Evolutionary conservation across 2,329 filamentous ascomycete genomes (phyloP), one percentile per base, ranked within the genome.

Genomic region (Triangularia verruculosa): DNA sequence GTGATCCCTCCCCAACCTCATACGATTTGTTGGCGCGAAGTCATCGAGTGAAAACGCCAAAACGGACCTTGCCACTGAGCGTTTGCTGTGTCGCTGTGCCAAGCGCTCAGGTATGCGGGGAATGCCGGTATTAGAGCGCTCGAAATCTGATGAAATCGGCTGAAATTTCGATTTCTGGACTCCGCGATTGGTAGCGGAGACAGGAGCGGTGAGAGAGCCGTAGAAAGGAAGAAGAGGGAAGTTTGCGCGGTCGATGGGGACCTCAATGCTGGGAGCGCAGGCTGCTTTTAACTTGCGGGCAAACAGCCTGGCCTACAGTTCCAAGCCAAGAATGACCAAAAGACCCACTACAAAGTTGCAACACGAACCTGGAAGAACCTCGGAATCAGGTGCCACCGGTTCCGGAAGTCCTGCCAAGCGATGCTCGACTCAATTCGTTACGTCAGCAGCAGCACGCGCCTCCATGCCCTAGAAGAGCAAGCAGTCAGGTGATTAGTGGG

Each of bases 401-500:
- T 63, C 60, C 61, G 60, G 39, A 27, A 6, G 20, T 47, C 20
- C 20, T n/a, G 61, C 43, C 61, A 51, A 51, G 54, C 11, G 17
- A 15, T 54, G 28, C 13, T 55, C 22, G 7, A 15, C 25, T 7
- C 20, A n/a, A 47, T 17, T 17, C 22, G 52, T 68, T 65, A 69
- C 56, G 59, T 69, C 62, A 69, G 68, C 68, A 61, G n/a, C 24
- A 28, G 30, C 54, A 6, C 28, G n/a, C 30, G 13, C 12, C 9
- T 34, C 43, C 59, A 64, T 70, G 70, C 70, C 70, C 70, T 71
- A 70, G 64, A 60, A 57, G 54, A 34, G 43, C 39, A 6, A 15
- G 27, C 52, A 56, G 65, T 71, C 70, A 70, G 27, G 64, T 71
- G 70, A 67, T 24, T 57, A 24, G 67, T 66, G 70, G 70, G 69